Conservation (phyloP, 768 basidiomycete genomes). For the Coprinopsis strossmayeri region DNA sequence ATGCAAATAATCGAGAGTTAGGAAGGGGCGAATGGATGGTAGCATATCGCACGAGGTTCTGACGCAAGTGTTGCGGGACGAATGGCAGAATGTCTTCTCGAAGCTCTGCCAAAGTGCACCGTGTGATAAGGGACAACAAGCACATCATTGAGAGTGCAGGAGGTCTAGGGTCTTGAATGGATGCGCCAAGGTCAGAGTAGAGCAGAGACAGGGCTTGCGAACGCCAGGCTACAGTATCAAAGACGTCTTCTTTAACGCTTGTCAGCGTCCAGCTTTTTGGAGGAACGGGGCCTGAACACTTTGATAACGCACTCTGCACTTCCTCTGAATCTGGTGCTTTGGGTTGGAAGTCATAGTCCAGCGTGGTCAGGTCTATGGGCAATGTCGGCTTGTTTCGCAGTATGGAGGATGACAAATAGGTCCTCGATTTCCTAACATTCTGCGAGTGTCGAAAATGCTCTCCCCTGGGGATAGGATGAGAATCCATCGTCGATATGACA, state of each 20-base stretch:
- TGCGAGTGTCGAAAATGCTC: slow-evolving; percentile 65
- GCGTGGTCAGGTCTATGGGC: slow-evolving; percentile 29
- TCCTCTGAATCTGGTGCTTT: not conserved
- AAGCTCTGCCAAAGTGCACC: slow-evolving; percentile 36
- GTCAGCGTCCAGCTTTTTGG: slow-evolving; percentile 53
- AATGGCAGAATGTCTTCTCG: slow-evolving; percentile 36
- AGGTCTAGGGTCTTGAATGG: slow-evolving; percentile 17
- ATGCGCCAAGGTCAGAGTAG: slow-evolving; percentile 25
- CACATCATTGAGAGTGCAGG: slow-evolving; percentile 56
- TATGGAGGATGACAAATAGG: slow-evolving; percentile 22
- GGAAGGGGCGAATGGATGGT: slow-evolving; percentile 54
- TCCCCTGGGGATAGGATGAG: slow-evolving; percentile 36
- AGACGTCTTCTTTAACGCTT: slow-evolving; percentile 19
- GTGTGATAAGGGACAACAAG: slow-evolving; percentile 38
- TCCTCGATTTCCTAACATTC: slow-evolving; percentile 39
- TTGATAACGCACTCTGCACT: not conserved
- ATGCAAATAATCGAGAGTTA: slow-evolving; percentile 38
- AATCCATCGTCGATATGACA: not conserved
- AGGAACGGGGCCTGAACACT: slow-evolving; percentile 41
- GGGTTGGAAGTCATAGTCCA: slow-evolving; percentile 18
- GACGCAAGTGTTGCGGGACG: slow-evolving; percentile 54
- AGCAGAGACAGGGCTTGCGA: slow-evolving; percentile 48
- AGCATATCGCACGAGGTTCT: slow-evolving; percentile 49
- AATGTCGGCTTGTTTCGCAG: slow-evolving; percentile 39
- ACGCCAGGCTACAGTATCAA: slow-evolving; percentile 40